Evolutionary conservation across 2,329 filamentous ascomycete genomes (phyloP), one percentile per base, ranked within the genome.

Genomic region (Domatiomyces globalis): DNA sequence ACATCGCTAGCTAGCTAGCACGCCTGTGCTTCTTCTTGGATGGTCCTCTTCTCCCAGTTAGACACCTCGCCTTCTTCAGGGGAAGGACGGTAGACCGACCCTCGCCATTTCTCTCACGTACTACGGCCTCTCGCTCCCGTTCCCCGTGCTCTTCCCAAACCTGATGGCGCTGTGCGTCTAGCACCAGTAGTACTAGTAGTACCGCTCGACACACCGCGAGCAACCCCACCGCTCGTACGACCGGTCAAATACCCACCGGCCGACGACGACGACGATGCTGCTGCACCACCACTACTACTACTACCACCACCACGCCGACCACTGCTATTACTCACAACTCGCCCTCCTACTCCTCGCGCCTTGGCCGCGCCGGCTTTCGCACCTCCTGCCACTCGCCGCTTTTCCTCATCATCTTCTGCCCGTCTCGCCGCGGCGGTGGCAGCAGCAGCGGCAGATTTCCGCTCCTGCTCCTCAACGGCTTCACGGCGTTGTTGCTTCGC

Each of bases 401-500:
- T 39, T 10, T 15, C 33, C 33, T 5, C 33, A 15, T 39, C 33
- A 12, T 39, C 33, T 15, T 15, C 33, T 5, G 15, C 33, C 10
- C 33, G 45, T 4, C 36, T 47, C 20, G 45, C 8, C 45, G 27
- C 5, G 8, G 7, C 45, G 7, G 17, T 2, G 68, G 60, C 60
- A 68, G 69, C 74, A 48, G 71, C 67, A 5, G 69, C 72, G 10
- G 82, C 77, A 29, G 85, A 85, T 58, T 88, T 86, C 49, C 81
- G 78, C 53, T 86, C 77, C 55, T 83, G 78, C 65, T 92, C 85
- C 52, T 92, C 84, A 63, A 94, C 89, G 2, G 78, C 77, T 45
- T 83, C 84, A 48, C 80, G 79, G 54, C 87, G 78, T 60, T 87
- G 83, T 63, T 86, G 84, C 61, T 79, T 81, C 55, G 82, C 72